Conservation (phyloP, 306 rosid genomes). For the Quercus berberidifolia region DNA sequence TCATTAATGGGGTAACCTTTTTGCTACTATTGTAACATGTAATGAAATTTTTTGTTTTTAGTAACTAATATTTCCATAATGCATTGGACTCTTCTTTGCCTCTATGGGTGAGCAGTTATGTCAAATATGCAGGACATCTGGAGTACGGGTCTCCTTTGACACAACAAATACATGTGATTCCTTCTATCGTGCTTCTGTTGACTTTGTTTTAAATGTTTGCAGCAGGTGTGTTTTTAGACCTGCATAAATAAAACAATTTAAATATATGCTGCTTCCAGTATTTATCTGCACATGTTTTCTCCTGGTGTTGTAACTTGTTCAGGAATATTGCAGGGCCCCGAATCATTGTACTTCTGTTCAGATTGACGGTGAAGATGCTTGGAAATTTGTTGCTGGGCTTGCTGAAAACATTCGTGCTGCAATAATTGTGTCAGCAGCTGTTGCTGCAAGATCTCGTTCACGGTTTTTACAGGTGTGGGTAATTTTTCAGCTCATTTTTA, state of each 20-base stretch:
- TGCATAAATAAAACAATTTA: conserved; percentile 3
- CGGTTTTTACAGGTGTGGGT: conserved; percentile 91
- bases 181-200: conserved; percentile 75
- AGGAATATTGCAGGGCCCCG: conserved; percentile 55
- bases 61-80: conserved; percentile 23
- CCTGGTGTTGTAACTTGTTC: conserved; percentile 25
- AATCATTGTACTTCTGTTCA: conserved; percentile 39
- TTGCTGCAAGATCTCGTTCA: conserved; percentile 84
- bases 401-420: conserved; percentile 72
- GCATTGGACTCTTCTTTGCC: conserved; percentile 32
- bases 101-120: conserved; percentile 75
- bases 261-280: neutral
- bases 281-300: conserved; percentile 11
- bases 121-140: conserved; percentile 78
- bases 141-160: conserved; percentile 72
- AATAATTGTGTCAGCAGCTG: conserved; percentile 82
- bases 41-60: conserved; percentile 9
- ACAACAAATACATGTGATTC: conserved; percentile 73
- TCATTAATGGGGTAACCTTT: neutral
- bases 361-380: conserved; percentile 72
- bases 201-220: conserved; percentile 62
- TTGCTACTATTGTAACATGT: neutral
- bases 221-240: conserved; percentile 53
- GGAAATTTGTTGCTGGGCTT: conserved; percentile 76
- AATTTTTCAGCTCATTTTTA: conserved; percentile 25